A percentile compares a stretch with the other conserved stretches of the same genome.
Conservation (phyloP, 208 protist genomes). For the Acanthamoeba royreba region DNA sequence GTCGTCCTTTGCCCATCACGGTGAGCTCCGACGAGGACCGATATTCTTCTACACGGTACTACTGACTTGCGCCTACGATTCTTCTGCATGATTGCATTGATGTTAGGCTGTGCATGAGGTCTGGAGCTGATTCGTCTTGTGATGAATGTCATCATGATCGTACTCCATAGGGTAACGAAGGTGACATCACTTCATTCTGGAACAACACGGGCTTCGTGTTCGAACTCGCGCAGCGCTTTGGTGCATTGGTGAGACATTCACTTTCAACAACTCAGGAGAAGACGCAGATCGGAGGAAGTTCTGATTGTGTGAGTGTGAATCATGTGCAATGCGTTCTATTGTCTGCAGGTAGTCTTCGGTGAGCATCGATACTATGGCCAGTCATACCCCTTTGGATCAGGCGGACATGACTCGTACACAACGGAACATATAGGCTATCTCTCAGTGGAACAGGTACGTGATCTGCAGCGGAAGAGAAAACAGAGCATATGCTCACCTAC, state of each 20-base stretch:
- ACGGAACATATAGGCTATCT: conserved; percentile 2
- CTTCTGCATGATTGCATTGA: too few species aligned
- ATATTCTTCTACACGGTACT: conserved; percentile 53
- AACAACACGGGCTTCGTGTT: conserved; percentile 75
- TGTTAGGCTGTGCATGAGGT: too few species aligned
- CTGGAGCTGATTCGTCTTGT: too few species aligned
- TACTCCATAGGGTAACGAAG: conserved; percentile 60
- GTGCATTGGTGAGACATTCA: conserved; percentile 65
- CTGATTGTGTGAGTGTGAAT: neutral
- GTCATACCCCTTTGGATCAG: conserved; percentile 69
- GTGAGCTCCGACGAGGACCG: neutral
- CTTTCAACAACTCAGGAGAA: conserved; percentile 63
- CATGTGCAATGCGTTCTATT: too few species aligned
- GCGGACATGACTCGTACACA: neutral
- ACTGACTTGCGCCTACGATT: too few species aligned
- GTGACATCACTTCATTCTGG: conserved; percentile 47
- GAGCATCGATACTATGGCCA: conserved; percentile 87
- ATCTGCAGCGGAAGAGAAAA: too few species aligned
- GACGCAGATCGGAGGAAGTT: conserved; percentile 58
- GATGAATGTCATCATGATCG: neutral
- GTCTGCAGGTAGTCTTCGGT: conserved; percentile 73
- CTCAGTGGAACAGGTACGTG: neutral
- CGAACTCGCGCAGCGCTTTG: conserved; percentile 76
- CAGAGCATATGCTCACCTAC: too few species aligned
- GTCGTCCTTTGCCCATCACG: neutral